phyloP scores from a whole-genome alignment of 352 stramenopile genomes.

The Phytophthora lateralis region DNA sequence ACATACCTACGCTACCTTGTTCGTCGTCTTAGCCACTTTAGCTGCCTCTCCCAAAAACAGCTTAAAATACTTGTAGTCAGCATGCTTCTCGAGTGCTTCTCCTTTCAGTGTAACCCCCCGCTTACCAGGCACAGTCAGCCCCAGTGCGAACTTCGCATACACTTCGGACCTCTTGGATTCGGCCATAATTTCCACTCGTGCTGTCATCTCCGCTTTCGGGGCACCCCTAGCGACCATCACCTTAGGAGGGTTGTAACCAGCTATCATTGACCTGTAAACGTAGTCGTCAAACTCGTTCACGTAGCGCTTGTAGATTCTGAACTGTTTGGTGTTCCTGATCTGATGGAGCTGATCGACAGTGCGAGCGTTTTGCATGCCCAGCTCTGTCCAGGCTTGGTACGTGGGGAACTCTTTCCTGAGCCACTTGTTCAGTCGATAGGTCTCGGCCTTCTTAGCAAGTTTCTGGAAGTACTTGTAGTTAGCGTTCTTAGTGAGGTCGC shows the following conservation, averaged over 20 bases:
- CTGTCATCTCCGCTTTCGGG: neutral
- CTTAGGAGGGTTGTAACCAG: neutral
- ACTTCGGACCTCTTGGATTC: neutral
- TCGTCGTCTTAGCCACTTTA: neutral
- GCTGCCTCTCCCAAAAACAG: neutral
- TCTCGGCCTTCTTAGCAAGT: no score
- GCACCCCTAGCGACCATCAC: neutral
- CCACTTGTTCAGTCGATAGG: no score
- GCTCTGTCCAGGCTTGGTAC: no score
- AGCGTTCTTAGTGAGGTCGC: no score
- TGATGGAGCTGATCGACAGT: neutral
- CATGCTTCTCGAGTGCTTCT: neutral
- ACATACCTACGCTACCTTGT: no score
- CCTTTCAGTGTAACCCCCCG: neutral
- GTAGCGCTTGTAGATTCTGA: neutral
- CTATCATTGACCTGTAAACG: neutral
- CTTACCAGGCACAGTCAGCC: neutral
- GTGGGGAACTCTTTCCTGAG: no score
- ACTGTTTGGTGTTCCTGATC: neutral
- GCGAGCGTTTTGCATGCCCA: neutral
- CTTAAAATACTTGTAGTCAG: neutral
- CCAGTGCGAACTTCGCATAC: neutral
- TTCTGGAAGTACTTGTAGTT: no score
- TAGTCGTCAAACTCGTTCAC: neutral
- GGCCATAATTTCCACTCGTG: neutral